Evolutionary conservation across 2,329 filamentous ascomycete genomes (phyloP).

Genomic region (Boeremia exigua): DNA sequence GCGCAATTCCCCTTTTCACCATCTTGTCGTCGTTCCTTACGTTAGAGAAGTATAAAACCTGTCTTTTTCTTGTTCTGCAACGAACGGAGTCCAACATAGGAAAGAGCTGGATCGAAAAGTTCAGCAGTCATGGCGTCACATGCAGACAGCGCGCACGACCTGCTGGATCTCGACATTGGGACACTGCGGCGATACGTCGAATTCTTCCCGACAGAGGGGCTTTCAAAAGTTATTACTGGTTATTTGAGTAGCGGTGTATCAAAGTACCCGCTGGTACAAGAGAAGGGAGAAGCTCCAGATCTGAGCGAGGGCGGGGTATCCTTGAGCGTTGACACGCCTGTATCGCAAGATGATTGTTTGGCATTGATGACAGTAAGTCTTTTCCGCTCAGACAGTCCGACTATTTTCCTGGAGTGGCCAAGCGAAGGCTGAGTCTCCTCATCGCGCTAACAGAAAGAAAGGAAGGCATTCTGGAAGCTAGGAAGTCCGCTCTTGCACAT

Average conservation of each 20-base stretch:
- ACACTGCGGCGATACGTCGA: constrained; percentile 80
- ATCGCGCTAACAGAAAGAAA: constrained; percentile 14
- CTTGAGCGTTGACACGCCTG: constrained; percentile 57
- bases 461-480: constrained; percentile 56
- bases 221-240: constrained; percentile 80
- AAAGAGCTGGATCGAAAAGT: constrained; percentile 7
- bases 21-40: constrained; percentile 6
- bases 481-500: constrained; percentile 79
- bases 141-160: constrained; percentile 45
- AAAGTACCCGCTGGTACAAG: constrained; percentile 69
- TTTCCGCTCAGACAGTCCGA: not conserved
- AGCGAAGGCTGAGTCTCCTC: not conserved
- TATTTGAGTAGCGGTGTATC: constrained; percentile 85
- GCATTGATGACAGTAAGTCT: constrained; percentile 69
- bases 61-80: not conserved
- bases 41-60: not conserved
- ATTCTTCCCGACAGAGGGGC: constrained; percentile 83
- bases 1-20: not conserved
- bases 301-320: constrained; percentile 53
- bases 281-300: constrained; percentile 47
- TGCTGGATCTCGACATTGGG: constrained; percentile 74
- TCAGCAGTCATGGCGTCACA: constrained; percentile 41
- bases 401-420: not conserved
- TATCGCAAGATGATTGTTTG: constrained; percentile 79
- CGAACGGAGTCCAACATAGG: constrained; percentile 3